Evolutionary conservation across 2,329 filamentous ascomycete species (phyloP).

Genomic region (Leptodontidium sp.): DNA sequence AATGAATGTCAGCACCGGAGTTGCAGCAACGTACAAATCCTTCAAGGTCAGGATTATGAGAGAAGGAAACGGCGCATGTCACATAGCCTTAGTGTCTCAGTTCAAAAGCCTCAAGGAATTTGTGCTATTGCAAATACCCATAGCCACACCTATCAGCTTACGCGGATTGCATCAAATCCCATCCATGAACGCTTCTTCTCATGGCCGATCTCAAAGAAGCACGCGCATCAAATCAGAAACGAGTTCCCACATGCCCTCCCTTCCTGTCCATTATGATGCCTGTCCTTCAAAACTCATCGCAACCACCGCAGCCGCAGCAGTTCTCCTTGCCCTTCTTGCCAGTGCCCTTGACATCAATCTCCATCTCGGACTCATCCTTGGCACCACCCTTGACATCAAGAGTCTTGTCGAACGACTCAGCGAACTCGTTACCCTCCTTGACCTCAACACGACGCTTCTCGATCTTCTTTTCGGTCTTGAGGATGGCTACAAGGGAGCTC

Average conservation of each 20-base stretch:
- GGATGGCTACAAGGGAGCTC: background rate
- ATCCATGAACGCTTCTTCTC: too few relatives aligned
- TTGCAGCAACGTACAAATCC: too few relatives aligned
- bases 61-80: too few relatives aligned
- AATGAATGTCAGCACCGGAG: too few relatives aligned
- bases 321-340: background rate
- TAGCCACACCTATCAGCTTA: too few relatives aligned
- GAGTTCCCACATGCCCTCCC: background rate
- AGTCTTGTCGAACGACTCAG: constrained; percentile 6
- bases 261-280: background rate
- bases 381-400: background rate
- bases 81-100: too few relatives aligned
- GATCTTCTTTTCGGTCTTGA: constrained; percentile 20
- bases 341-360: background rate
- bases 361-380: background rate
- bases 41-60: too few relatives aligned
- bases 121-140: too few relatives aligned
- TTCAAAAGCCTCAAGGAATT: too few relatives aligned
- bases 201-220: too few relatives aligned
- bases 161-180: too few relatives aligned
- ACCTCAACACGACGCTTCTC: constrained; percentile 9
- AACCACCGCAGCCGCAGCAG: constrained; percentile 7
- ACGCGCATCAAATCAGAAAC: background rate
- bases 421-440: constrained; percentile 19
- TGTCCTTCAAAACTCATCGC: background rate